These are phyloP conservation scores for Pachysandra terminalis DNA, from an alignment of 164 flowering plant genomes.

Conservation along the genomic window DNA sequence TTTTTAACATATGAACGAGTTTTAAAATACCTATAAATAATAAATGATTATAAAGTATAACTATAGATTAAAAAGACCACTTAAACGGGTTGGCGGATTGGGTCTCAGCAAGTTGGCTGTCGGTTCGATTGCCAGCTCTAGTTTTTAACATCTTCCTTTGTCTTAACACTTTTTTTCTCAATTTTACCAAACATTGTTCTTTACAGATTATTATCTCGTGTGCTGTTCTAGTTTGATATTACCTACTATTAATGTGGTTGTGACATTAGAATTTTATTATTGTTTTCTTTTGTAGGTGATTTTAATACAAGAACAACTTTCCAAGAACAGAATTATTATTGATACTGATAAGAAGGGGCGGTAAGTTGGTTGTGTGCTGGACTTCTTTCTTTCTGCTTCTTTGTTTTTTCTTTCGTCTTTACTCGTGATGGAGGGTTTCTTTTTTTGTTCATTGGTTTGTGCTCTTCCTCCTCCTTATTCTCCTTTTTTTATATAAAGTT, in stretches of 20 bases:
- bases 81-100: too few species aligned
- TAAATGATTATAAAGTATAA: too few species aligned
- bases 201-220: not conserved
- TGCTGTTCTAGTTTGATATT: not conserved
- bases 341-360: constrained; percentile 82
- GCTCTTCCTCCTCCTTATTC: not conserved
- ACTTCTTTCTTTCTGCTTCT: not conserved
- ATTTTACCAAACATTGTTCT: too few species aligned
- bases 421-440: too few species aligned
- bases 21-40: too few species aligned
- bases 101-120: too few species aligned
- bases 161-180: too few species aligned
- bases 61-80: too few species aligned
- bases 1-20: too few species aligned
- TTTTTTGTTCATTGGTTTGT: too few species aligned
- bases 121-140: too few species aligned
- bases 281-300: constrained; percentile 67
- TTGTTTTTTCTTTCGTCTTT: not conserved
- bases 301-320: constrained; percentile 91
- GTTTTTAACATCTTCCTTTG: too few species aligned
- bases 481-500: not conserved
- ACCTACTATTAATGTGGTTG: not conserved
- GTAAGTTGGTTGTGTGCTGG: constrained; percentile 31
- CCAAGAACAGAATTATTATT: constrained; percentile 89
- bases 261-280: not conserved